Evolutionary conservation across 2,329 filamentous ascomycete species (phyloP).

Genomic region (Acephala macrosclerotiorum): DNA sequence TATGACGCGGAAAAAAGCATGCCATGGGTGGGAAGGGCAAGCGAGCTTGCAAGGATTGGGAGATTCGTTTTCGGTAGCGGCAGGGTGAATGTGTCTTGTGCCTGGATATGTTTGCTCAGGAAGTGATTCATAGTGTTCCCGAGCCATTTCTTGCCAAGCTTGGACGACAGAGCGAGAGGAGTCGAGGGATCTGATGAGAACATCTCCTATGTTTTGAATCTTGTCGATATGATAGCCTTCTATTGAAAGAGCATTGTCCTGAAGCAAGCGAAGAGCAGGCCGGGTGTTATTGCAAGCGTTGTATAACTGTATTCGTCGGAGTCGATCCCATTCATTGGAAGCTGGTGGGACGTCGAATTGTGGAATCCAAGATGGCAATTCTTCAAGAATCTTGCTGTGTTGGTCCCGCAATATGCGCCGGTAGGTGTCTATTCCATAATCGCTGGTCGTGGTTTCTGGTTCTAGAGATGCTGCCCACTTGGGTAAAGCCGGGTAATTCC

Average conservation of each 20-base stretch:
- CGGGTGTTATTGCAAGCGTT: background rate
- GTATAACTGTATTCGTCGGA: background rate
- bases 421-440: background rate
- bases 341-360: background rate
- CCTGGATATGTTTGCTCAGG: background rate
- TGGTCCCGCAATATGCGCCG: background rate
- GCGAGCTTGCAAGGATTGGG: background rate
- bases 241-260: background rate
- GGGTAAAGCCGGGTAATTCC: background rate
- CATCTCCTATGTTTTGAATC: background rate
- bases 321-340: background rate
- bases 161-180: background rate
- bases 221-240: background rate
- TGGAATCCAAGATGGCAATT: background rate
- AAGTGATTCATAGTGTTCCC: background rate
- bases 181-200: background rate
- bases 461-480: background rate
- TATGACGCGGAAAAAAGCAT: background rate
- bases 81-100: background rate
- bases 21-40: background rate
- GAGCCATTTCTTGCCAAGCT: background rate
- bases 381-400: background rate
- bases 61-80: background rate
- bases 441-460: background rate
- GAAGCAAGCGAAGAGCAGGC: background rate